These are phyloP conservation scores for Tilletia indica DNA, from an alignment of 1,284 basidiomycete genomes.

Conservation along the genomic window DNA sequence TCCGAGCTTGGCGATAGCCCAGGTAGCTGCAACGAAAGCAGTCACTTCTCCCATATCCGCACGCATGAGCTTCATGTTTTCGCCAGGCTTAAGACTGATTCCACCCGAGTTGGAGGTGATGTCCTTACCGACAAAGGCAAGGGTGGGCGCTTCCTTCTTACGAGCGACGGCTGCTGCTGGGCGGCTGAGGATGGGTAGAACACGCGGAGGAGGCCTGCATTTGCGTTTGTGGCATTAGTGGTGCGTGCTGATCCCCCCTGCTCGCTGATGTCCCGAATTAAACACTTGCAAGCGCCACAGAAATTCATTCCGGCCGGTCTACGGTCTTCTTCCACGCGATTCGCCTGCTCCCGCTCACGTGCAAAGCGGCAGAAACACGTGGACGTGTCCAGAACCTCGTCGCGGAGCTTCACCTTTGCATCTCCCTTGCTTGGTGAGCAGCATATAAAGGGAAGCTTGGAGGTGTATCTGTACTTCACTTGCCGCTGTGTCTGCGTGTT, in stretches of 20 bases:
- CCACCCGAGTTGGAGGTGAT: constrained; percentile 71
- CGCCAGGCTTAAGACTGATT: constrained; percentile 76
- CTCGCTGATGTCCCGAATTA: constrained; percentile 23
- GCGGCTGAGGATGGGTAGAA: constrained; percentile 39
- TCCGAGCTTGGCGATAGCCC: constrained; percentile 76
- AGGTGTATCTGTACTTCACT: too few species aligned
- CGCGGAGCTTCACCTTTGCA: too few species aligned
- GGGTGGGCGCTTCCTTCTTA: constrained; percentile 60
- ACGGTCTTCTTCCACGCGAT: too few species aligned
- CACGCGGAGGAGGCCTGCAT: constrained; percentile 46
- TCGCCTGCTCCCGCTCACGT: too few species aligned
- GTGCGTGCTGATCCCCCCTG: constrained; percentile 48
- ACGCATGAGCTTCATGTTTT: constrained; percentile 62
- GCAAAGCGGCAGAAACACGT: too few species aligned
- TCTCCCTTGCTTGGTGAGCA: too few species aligned
- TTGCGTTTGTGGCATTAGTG: constrained; percentile 33
- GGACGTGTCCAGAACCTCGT: too few species aligned
- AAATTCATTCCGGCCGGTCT: constrained; percentile 22
- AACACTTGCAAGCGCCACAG: too few species aligned
- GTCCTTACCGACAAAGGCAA: constrained; percentile 79
- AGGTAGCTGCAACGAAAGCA: constrained; percentile 69
- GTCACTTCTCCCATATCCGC: constrained; percentile 64
- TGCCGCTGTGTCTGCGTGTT: too few species aligned
- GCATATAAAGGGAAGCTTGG: too few species aligned
- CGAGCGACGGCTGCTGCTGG: constrained; percentile 47